A percentile compares a stretch with the other conserved stretches of the same genome.
phyloP scores from a whole-genome alignment of 2,329 filamentous ascomycete genomes.

The Acrocalymma vagum region DNA sequence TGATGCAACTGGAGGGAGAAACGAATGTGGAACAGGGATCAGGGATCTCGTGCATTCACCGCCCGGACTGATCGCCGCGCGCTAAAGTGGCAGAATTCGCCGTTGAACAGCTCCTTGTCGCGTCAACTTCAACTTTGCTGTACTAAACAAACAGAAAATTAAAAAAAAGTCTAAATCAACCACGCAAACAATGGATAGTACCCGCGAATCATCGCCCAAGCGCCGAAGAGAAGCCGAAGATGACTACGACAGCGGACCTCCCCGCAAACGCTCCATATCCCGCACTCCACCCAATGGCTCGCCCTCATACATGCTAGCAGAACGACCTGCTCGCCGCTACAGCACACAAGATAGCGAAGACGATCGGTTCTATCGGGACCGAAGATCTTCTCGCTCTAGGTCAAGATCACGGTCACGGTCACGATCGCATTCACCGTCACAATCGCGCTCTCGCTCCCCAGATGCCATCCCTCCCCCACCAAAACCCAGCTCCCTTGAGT shows the following conservation, averaged over 20 bases:
- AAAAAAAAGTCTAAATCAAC: neutral
- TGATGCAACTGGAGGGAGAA: slow-evolving; percentile 27
- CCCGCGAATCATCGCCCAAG: slow-evolving; percentile 35
- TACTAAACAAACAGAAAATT: too few species aligned
- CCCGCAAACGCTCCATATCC: slow-evolving; percentile 43
- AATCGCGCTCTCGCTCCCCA: slow-evolving; percentile 23
- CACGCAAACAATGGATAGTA: slow-evolving; percentile 23
- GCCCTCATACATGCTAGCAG: slow-evolving; percentile 37
- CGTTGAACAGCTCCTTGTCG: neutral
- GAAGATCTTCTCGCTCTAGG: slow-evolving; percentile 26
- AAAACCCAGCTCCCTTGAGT: slow-evolving; percentile 69
- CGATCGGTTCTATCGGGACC: slow-evolving; percentile 34
- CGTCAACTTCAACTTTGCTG: slow-evolving; percentile 18
- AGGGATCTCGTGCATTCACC: slow-evolving; percentile 16
- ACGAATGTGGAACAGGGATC: slow-evolving; percentile 20
- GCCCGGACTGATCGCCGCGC: slow-evolving; percentile 16
- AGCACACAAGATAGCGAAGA: slow-evolving; percentile 42
- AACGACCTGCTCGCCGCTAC: slow-evolving; percentile 45
- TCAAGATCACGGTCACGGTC: slow-evolving; percentile 28
- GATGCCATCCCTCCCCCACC: slow-evolving; percentile 49
- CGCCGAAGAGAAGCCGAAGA: slow-evolving; percentile 38
- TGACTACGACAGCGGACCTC: slow-evolving; percentile 34
- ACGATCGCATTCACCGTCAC: slow-evolving; percentile 21
- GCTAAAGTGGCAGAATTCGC: slow-evolving; percentile 21
- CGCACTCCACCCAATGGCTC: slow-evolving; percentile 37